These are phyloP conservation scores for Cercis canadensis DNA, from an alignment of 306 rosid species.

Conservation along the genomic window DNA sequence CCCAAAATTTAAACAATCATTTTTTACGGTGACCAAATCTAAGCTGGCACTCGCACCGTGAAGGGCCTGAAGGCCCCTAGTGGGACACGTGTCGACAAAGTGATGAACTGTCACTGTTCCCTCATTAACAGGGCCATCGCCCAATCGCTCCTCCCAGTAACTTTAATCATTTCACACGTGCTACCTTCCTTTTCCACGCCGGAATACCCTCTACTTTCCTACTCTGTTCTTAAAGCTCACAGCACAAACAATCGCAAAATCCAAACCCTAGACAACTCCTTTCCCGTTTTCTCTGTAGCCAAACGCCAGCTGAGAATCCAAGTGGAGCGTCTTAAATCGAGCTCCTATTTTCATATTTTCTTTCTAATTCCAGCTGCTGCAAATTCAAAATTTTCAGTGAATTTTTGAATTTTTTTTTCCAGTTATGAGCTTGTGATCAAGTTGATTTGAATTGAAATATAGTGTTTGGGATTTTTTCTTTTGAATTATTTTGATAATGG, in stretches of 20 bases:
- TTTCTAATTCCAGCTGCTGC: not conserved
- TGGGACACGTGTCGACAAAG: constrained; percentile 55
- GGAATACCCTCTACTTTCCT: constrained; percentile 40
- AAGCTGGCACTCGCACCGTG: not conserved
- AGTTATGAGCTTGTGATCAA: not conserved
- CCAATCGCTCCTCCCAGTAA: not conserved
- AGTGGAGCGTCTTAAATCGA: no score
- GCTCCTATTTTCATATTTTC: not conserved
- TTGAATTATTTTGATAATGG: constrained; percentile 52
- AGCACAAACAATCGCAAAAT: not conserved
- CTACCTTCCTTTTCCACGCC: constrained; percentile 57
- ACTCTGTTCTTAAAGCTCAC: not conserved
- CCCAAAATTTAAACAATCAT: no score
- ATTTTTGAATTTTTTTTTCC: not conserved
- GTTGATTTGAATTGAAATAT: constrained; percentile 16
- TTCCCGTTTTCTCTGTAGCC: not conserved
- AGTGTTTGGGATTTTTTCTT: not conserved
- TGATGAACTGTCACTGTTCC: constrained; percentile 11
- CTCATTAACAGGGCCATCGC: constrained; percentile 40
- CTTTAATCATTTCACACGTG: constrained; percentile 64
- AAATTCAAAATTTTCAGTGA: not conserved
- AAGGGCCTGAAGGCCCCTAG: constrained; percentile 45
- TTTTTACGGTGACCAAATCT: no score
- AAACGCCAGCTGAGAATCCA: not conserved
- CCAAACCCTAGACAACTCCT: constrained; percentile 43